These are phyloP conservation scores for Dichomitus squalens DNA, from an alignment of 1,284 basidiomycete genomes.

Conservation along the genomic window DNA sequence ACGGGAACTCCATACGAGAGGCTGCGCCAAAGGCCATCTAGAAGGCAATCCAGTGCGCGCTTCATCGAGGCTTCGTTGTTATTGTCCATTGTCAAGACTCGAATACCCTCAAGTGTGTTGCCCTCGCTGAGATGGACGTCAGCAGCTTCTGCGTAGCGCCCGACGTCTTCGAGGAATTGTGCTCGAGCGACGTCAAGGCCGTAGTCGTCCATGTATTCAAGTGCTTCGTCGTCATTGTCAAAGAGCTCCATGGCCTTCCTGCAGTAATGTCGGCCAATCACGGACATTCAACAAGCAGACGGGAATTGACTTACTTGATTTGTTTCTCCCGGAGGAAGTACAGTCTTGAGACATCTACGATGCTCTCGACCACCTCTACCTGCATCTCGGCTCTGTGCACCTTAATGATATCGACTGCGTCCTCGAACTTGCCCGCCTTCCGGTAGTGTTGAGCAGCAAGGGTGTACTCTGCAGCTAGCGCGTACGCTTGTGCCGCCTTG, in stretches of 20 bases:
- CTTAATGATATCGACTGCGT: conserved; percentile 52
- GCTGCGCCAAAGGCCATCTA: too few species aligned
- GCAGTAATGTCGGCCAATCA: neutral
- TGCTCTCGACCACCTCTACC: conserved; percentile 37
- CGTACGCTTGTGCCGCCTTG: conserved; percentile 50
- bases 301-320: conserved; percentile 41
- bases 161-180: conserved; percentile 47
- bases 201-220: conserved; percentile 60
- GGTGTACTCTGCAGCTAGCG: conserved; percentile 46
- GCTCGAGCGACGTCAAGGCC: conserved; percentile 57
- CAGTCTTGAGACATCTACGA: conserved; percentile 52
- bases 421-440: conserved; percentile 52
- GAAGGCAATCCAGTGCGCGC: too few species aligned
- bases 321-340: conserved; percentile 51
- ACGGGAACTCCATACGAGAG: too few species aligned
- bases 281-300: too few species aligned
- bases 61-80: too few species aligned
- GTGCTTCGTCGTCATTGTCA: conserved; percentile 48
- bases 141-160: conserved; percentile 53
- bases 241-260: conserved; percentile 57
- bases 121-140: too few species aligned
- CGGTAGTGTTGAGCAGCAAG: conserved; percentile 50
- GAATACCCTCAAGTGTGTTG: too few species aligned
- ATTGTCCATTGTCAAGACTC: too few species aligned
- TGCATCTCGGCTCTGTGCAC: conserved; percentile 37